Conservation (phyloP, 1,284 basidiomycete genomes). For the Hemileia vastatrix region DNA sequence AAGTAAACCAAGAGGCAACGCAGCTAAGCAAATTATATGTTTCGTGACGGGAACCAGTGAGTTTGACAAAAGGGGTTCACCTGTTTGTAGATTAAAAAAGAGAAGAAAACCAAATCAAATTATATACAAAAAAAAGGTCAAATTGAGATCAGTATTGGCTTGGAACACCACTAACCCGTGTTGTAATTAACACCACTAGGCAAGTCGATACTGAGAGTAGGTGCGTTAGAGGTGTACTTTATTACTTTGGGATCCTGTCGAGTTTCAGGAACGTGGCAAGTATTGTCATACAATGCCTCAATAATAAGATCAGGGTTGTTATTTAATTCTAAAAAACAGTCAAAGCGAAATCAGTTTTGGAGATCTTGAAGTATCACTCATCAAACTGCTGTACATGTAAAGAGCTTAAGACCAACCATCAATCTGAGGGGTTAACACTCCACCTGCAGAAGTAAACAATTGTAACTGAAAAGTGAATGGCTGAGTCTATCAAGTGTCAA, state of each 20-base stretch:
- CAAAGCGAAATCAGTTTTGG: no score
- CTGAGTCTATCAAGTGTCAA: no score
- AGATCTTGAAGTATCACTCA: no score
- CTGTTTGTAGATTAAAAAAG: neutral
- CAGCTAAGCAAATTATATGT: slow-evolving; percentile 9
- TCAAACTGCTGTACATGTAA: no score
- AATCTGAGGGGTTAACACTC: no score
- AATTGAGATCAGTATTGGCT: neutral
- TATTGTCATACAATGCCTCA: slow-evolving; percentile 17
- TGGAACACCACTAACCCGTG: slow-evolving; percentile 3
- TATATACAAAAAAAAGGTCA: neutral
- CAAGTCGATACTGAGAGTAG: slow-evolving; percentile 16
- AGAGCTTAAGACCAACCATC: no score
- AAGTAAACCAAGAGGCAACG: slow-evolving; percentile 1
- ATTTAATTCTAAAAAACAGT: no score
- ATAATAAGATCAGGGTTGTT: no score
- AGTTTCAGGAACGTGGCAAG: no score
- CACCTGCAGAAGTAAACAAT: slow-evolving; percentile 5
- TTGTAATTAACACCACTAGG: slow-evolving; percentile 17
- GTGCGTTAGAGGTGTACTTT: slow-evolving; percentile 8
- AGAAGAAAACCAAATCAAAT: neutral
- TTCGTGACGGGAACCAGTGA: neutral
- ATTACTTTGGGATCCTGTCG: no score
- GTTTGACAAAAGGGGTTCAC: slow-evolving; percentile 8
- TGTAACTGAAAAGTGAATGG: slow-evolving; percentile 19